phyloP scores from a whole-genome alignment of 768 basidiomycete species.

The Naganishia friedmannii region DNA sequence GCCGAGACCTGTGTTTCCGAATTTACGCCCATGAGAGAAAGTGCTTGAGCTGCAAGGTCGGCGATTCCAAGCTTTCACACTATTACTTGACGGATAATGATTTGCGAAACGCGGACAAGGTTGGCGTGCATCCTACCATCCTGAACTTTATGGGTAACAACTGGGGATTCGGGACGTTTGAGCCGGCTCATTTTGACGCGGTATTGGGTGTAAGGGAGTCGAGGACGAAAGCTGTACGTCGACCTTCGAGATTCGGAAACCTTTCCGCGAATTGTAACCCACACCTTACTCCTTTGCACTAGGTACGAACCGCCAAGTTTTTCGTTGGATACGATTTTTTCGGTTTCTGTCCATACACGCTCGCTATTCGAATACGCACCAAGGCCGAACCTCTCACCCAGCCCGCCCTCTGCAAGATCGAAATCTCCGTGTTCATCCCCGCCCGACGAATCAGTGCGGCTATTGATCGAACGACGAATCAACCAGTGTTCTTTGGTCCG shows the following conservation, averaged over 20 bases:
- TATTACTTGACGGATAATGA: slow-evolving; percentile 28
- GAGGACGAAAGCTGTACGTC: slow-evolving; percentile 19
- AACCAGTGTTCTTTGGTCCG: slow-evolving; percentile 18
- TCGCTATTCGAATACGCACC: slow-evolving; percentile 21
- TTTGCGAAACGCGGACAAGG: slow-evolving; percentile 3
- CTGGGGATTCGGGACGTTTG: slow-evolving; percentile 23
- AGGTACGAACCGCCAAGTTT: slow-evolving; percentile 30
- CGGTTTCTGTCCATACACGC: slow-evolving; percentile 23
- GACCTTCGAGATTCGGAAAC: too few relatives aligned
- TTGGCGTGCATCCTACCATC: slow-evolving; percentile 13
- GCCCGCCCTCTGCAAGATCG: slow-evolving; percentile 21
- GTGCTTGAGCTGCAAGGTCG: slow-evolving; percentile 28
- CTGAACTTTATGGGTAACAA: slow-evolving; percentile 14
- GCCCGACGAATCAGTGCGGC: slow-evolving; percentile 12
- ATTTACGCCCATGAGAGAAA: slow-evolving; percentile 28
- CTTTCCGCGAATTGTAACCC: neutral
- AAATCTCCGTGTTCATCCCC: slow-evolving; percentile 23
- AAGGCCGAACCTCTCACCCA: slow-evolving; percentile 28
- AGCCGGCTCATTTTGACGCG: slow-evolving; percentile 14
- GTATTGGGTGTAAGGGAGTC: slow-evolving; percentile 16
- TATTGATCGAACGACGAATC: slow-evolving; percentile 16
- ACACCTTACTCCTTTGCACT: neutral
- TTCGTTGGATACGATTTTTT: slow-evolving; percentile 31
- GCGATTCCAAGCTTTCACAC: slow-evolving; percentile 27
- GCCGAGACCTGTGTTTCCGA: slow-evolving; percentile 24